A percentile compares a stretch with the other conserved stretches of the same genome.
phyloP scores from a whole-genome alignment of 441 rosid species.

The Corymbia calophylla region DNA sequence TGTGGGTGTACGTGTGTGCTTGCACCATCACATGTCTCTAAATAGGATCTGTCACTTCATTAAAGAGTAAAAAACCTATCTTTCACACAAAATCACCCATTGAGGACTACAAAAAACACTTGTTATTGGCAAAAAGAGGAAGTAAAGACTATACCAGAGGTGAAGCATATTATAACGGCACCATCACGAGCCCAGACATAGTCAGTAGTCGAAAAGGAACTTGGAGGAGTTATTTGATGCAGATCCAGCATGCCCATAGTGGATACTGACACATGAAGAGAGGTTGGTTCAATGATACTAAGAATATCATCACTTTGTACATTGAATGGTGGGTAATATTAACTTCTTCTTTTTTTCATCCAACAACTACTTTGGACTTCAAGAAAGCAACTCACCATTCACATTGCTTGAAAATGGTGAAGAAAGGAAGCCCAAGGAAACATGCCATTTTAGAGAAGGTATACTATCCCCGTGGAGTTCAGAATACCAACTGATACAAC shows the following conservation, averaged over 20 bases:
- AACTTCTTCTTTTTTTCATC: background rate
- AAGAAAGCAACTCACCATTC: conserved; percentile 24
- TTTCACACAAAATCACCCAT: background rate
- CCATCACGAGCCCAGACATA: conserved; percentile 63
- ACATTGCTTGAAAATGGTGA: conserved; percentile 1
- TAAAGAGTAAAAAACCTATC: background rate
- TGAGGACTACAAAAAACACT: background rate
- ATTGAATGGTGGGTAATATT: background rate
- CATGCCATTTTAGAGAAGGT: conserved; percentile 59
- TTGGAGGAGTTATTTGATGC: background rate
- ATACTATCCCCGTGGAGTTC: conserved; percentile 16
- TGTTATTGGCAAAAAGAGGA: background rate
- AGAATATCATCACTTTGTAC: background rate
- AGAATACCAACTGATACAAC: conserved; percentile 38
- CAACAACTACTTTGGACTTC: background rate
- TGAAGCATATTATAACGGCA: conserved; percentile 77
- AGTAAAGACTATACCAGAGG: conserved; percentile 45
- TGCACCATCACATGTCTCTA: background rate
- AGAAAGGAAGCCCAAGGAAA: conserved; percentile 35
- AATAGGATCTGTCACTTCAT: background rate
- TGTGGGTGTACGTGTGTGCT: background rate
- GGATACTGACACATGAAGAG: conserved; percentile 26
- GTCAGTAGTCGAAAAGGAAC: conserved; percentile 8
- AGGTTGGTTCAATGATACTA: background rate
- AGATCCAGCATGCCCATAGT: conserved; percentile 37